Evolutionary conservation across 75 land plant species (phyloP).

Genomic region (Chamaecyparis obtusa): DNA sequence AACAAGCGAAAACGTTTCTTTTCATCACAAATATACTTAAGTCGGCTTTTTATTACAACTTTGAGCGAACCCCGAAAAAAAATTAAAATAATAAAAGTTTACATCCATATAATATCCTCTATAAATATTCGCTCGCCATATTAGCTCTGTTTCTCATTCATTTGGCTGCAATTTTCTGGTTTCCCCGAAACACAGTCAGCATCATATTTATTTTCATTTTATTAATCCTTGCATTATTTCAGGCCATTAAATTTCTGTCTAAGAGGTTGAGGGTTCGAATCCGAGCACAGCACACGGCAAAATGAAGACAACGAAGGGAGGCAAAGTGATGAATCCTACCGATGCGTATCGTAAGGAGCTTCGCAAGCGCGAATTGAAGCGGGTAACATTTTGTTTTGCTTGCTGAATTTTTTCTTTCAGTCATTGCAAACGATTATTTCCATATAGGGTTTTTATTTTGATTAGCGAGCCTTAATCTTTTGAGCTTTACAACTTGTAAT

Average conservation of each 20-base stretch:
- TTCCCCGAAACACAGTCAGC: not conserved
- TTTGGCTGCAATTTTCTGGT: too few relatives aligned
- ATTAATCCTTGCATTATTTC: not conserved
- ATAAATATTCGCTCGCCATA: too few relatives aligned
- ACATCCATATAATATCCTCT: too few relatives aligned
- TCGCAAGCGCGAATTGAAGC: constrained; percentile 92
- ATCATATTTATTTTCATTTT: not conserved
- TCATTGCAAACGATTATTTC: not conserved
- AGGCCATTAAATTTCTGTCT: not conserved
- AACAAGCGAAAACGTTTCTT: too few relatives aligned
- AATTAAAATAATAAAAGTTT: too few relatives aligned
- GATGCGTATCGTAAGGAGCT: constrained; percentile 99
- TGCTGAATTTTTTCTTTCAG: not conserved
- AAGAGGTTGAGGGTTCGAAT: not conserved
- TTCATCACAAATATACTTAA: too few relatives aligned
- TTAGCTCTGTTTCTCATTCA: too few relatives aligned
- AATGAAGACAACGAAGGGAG: constrained; percentile 99
- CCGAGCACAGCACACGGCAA: not conserved
- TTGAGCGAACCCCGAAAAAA: too few relatives aligned
- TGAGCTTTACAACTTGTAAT: not conserved
- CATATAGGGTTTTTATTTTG: not conserved
- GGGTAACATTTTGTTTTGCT: constrained; percentile 44
- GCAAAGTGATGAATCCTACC: constrained; percentile 99
- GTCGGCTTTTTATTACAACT: too few relatives aligned
- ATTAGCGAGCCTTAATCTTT: not conserved